Evolutionary conservation across 768 basidiomycete genomes (phyloP).

Genomic region (Tricholoma flavovirens): DNA sequence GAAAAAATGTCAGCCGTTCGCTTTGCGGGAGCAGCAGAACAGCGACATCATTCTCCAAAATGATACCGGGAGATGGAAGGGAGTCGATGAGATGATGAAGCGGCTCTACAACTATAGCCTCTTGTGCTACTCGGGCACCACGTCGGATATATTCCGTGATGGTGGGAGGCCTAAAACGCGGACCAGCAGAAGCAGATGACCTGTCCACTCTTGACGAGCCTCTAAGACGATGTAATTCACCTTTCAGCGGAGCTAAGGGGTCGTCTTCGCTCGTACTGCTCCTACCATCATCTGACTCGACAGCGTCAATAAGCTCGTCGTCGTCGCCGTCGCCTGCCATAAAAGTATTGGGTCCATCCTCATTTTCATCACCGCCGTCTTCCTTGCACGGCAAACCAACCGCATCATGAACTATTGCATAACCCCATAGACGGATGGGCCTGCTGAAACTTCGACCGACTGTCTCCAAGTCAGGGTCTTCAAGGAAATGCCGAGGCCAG

Average conservation of each 20-base stretch:
- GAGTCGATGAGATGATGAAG: constrained; percentile 43
- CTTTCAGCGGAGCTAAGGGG: constrained; percentile 62
- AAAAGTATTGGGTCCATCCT: not conserved
- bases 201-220: constrained; percentile 30
- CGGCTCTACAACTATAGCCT: constrained; percentile 47
- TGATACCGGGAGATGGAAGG: constrained; percentile 29
- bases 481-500: constrained; percentile 73
- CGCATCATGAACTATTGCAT: constrained; percentile 62
- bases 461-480: constrained; percentile 69
- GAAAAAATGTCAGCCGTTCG: constrained; percentile 49
- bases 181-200: constrained; percentile 29
- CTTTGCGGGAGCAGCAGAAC: constrained; percentile 45
- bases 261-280: constrained; percentile 41
- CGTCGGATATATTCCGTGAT: constrained; percentile 62
- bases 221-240: constrained; percentile 57
- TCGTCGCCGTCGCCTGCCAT: constrained; percentile 38
- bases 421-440: constrained; percentile 59
- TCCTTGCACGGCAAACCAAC: constrained; percentile 48
- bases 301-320: constrained; percentile 65
- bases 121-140: constrained; percentile 58
- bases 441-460: constrained; percentile 58
- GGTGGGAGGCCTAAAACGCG: constrained; percentile 18
- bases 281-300: constrained; percentile 46
- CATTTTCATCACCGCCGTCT: constrained; percentile 13
- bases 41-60: constrained; percentile 26